phyloP scores from a whole-genome alignment of 2,329 filamentous ascomycete species.

The Alternaria solani region DNA sequence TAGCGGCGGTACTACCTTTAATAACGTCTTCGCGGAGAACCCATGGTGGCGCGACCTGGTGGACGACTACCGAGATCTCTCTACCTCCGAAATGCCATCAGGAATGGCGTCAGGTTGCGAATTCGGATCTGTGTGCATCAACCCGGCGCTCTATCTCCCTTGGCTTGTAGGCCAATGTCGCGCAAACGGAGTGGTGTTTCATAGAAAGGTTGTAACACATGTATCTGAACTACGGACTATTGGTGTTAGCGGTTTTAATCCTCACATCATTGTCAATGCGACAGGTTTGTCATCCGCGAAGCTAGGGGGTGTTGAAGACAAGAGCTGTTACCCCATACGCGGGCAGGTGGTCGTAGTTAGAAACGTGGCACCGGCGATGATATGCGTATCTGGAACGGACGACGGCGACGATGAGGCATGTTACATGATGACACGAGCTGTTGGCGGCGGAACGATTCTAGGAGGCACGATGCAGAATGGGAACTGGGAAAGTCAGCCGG shows the following conservation, averaged over 20 bases:
- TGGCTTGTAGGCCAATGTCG: constrained; percentile 84
- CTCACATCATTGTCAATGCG: constrained; percentile 80
- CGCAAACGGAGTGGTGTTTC: constrained; percentile 69
- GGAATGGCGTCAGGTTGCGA: constrained; percentile 74
- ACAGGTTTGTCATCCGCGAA: constrained; percentile 77
- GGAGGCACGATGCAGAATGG: constrained; percentile 82
- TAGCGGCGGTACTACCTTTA: constrained; percentile 59
- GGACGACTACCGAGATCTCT: constrained; percentile 47
- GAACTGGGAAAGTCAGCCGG: constrained; percentile 78
- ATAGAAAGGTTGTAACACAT: constrained; percentile 61
- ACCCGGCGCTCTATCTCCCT: constrained; percentile 83
- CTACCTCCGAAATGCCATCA: constrained; percentile 61
- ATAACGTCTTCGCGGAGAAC: constrained; percentile 43
- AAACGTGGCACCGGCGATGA: constrained; percentile 77
- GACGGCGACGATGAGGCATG: constrained; percentile 74
- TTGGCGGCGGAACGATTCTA: constrained; percentile 77
- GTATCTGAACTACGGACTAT: constrained; percentile 69
- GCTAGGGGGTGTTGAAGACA: constrained; percentile 82
- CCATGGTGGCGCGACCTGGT: constrained; percentile 66
- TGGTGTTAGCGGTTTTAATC: constrained; percentile 64
- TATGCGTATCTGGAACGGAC: constrained; percentile 72
- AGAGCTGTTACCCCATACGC: constrained; percentile 73
- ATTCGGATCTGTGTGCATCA: constrained; percentile 89
- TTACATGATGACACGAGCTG: constrained; percentile 84
- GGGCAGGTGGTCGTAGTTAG: constrained; percentile 85